A percentile compares a stretch with the other conserved stretches of the same genome.
Conservation (phyloP, 192 early-diverging fungal genomes). For the Geranomyces variabilis region DNA sequence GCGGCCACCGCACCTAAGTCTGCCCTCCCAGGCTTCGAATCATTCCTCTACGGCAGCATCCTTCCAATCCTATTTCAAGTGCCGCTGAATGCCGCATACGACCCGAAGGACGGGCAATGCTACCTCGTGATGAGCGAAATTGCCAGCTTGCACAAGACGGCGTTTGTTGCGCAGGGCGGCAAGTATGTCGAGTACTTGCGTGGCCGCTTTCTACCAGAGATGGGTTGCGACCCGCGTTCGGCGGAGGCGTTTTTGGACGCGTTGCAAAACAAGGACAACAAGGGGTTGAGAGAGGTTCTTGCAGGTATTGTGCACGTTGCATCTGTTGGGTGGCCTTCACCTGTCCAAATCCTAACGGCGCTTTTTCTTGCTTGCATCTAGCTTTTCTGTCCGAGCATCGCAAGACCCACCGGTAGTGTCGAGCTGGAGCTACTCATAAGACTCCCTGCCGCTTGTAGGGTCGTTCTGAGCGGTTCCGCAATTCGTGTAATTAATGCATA, state of each 20-base stretch:
- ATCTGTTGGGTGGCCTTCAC: not conserved
- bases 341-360: too few species aligned
- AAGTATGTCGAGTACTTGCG: constrained; percentile 66
- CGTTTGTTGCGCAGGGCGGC: constrained; percentile 58
- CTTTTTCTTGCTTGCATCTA: not conserved
- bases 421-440: not conserved
- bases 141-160: constrained; percentile 51
- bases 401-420: not conserved
- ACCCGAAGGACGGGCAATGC: constrained; percentile 74
- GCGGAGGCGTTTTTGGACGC: constrained; percentile 61
- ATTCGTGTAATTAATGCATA: too few species aligned
- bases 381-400: not conserved
- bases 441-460: too few species aligned
- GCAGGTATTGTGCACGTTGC: constrained; percentile 15
- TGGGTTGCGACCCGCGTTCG: constrained; percentile 65
- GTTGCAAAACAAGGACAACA: constrained; percentile 19
- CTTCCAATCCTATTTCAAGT: constrained; percentile 79
- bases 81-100: constrained; percentile 73
- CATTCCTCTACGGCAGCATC: constrained; percentile 77
- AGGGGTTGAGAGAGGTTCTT: constrained; percentile 13
- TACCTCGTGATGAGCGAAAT: constrained; percentile 65
- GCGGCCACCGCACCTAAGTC: constrained; percentile 13
- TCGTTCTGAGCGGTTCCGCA: too few species aligned
- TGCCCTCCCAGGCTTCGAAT: constrained; percentile 65
- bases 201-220: constrained; percentile 64